Evolutionary conservation across 148 eudicot species (phyloP).

Genomic region (Bassia scoparia): DNA sequence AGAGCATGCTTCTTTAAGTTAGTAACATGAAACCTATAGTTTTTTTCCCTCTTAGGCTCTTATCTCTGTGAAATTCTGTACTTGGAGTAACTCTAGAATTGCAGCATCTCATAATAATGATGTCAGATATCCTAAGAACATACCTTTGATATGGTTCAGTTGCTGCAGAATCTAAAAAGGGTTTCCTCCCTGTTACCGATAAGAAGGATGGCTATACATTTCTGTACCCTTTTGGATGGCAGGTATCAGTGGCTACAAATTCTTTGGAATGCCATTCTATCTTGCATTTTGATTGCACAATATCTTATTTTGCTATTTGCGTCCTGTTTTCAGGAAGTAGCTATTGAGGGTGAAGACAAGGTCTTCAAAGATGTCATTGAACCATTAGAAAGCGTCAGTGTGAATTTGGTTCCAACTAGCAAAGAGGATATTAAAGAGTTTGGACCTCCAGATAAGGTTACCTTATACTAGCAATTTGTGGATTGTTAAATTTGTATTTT

Average conservation of each 20-base stretch:
- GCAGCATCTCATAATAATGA: slow-evolving; percentile 24
- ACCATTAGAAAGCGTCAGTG: slow-evolving; percentile 92
- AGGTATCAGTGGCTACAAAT: slow-evolving; percentile 40
- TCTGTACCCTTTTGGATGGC: slow-evolving; percentile 97
- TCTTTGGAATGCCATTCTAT: not conserved
- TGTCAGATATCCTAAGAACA: slow-evolving; percentile 62
- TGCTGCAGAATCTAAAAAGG: slow-evolving; percentile 94
- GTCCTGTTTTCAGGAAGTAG: slow-evolving; percentile 58
- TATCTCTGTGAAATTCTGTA: slow-evolving; percentile 5
- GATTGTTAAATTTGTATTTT: slow-evolving; percentile 9
- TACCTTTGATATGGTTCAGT: slow-evolving; percentile 88
- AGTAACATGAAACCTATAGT: not conserved
- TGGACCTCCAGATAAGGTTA: slow-evolving; percentile 87
- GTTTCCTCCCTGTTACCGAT: slow-evolving; percentile 65
- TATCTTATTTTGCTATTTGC: not conserved
- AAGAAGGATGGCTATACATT: slow-evolving; percentile 87
- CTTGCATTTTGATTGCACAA: not conserved
- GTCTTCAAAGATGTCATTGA: slow-evolving; percentile 97
- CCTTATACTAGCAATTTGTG: slow-evolving; percentile 1
- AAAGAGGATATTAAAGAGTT: slow-evolving; percentile 78
- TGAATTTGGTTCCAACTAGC: slow-evolving; percentile 61
- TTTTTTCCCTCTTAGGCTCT: no score
- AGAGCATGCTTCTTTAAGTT: not conserved
- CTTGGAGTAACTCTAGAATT: slow-evolving; percentile 24
- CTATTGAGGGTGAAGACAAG: slow-evolving; percentile 88